Evolutionary conservation across 495 filamentous ascomycete species (phyloP), one percentile per base, ranked within the genome.

Genomic region (Tuber aestivum): DNA sequence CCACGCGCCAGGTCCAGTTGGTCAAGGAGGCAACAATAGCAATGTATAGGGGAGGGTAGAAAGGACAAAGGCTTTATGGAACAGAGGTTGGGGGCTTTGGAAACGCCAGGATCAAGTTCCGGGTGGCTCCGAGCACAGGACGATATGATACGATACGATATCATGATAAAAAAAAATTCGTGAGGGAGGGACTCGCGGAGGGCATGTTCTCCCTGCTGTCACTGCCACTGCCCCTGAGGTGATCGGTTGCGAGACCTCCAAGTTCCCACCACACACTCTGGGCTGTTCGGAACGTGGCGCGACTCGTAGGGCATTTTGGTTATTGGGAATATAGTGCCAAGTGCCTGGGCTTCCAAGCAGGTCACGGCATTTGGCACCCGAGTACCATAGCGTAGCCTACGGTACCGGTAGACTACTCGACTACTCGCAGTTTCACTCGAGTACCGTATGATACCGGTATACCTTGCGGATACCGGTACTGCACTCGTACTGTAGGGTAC

Each of bases 1-100:
- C 78, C 78, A 42, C 77, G 78, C 78, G 77, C 77, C 78, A 79
- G 76, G 78, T 79, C 72, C 70, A 79, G 61, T 78, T 70, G 72
- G 45, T 71, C 71, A 73, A 9, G 38, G 7, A 2, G 44, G 61
- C 50, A 35, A 56, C 41, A 45, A 48, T 44, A 35, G 56, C 27
- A 50, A 41, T 48, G 41, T 50, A 37, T 32, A 0, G 2, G 38
- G 38, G 7, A 2, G 7, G 44, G 35, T 4, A 40, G 42, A 65
- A 12, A 45, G 9, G 32, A 44, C 38, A 61, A 56, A 61, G 48
- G 14, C 21, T 72, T 72, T 44, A 61, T 72, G 32, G 44, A 35
- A 37, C 9, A 72, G 71, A 27, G 3, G 50, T 27, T 27, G n/a
- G 8, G 23, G n/a, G n/a, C n/a, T n/a, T n/a, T n/a, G n/a, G n/a